These are phyloP conservation scores for Solanum chiquidenum DNA, from an alignment of 257 asterid species.

Conservation along the genomic window DNA sequence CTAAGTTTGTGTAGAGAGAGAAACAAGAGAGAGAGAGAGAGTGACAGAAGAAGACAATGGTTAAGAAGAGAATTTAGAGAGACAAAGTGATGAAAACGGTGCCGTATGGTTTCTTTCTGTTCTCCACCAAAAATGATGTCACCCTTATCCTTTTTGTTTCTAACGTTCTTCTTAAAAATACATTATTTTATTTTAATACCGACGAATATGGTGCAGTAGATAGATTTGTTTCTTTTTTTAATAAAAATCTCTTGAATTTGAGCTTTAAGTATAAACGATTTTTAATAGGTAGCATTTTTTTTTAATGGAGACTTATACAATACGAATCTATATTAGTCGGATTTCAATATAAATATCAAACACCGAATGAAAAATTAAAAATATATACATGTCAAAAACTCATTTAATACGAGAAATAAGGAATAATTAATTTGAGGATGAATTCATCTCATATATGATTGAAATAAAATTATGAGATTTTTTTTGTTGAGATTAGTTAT, in stretches of 20 bases:
- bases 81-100: slow-evolving; percentile 3
- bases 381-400: background rate
- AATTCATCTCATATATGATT: background rate
- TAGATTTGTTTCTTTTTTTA: too few relatives aligned
- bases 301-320: too few relatives aligned
- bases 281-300: too few relatives aligned
- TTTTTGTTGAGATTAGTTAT: background rate
- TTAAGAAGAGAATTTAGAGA: background rate
- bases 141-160: background rate
- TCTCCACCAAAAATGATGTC: background rate
- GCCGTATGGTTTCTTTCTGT: background rate
- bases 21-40: background rate
- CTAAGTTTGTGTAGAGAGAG: background rate
- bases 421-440: too few relatives aligned
- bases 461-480: background rate
- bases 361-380: too few relatives aligned
- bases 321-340: too few relatives aligned
- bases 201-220: too few relatives aligned
- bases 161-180: background rate
- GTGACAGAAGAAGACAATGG: slow-evolving; percentile 2
- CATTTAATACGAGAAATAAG: too few relatives aligned
- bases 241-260: too few relatives aligned
- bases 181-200: too few relatives aligned
- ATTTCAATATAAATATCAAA: too few relatives aligned
- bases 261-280: too few relatives aligned